A percentile compares a stretch with the other conserved stretches of the same genome.
These are phyloP conservation scores for Arctium lappa DNA, from an alignment of 129 eudicot species.

Conservation along the genomic window DNA sequence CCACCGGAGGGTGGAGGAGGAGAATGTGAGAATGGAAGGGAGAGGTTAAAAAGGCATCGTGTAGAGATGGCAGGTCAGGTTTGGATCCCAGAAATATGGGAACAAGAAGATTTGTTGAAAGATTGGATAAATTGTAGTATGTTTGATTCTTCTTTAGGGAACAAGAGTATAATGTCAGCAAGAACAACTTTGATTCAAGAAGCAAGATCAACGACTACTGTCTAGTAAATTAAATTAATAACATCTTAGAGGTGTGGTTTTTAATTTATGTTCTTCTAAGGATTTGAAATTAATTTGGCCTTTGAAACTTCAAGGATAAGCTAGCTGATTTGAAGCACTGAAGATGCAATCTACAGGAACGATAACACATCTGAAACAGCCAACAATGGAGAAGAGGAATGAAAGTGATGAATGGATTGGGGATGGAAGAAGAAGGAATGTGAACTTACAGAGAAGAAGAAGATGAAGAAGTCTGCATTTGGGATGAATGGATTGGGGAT, in stretches of 20 bases:
- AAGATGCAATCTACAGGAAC: too few species aligned
- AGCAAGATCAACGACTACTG: slow-evolving; percentile 33
- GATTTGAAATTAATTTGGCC: too few species aligned
- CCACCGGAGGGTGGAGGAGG: not conserved
- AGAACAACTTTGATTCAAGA: slow-evolving; percentile 59
- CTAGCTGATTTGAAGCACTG: too few species aligned
- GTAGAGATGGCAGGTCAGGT: slow-evolving; percentile 70
- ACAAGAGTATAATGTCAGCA: slow-evolving; percentile 48
- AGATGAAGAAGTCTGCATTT: too few species aligned
- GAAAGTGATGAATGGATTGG: too few species aligned
- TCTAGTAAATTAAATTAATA: not conserved
- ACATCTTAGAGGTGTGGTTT: not conserved
- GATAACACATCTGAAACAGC: too few species aligned
- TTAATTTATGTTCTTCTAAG: not conserved
- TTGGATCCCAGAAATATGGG: slow-evolving; percentile 84
- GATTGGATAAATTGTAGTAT: slow-evolving; percentile 64
- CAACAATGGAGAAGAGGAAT: too few species aligned
- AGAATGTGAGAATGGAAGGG: slow-evolving; percentile 34
- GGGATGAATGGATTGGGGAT: too few species aligned
- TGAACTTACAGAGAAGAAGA: too few species aligned
- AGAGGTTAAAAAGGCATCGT: slow-evolving; percentile 73
- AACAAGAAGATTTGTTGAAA: slow-evolving; percentile 57
- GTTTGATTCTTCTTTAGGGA: slow-evolving; percentile 52
- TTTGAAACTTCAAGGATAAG: too few species aligned
- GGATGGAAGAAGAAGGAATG: too few species aligned